Evolutionary conservation across 345 rosid species (phyloP), one percentile per base, ranked within the genome.

Genomic region (Nasturtium officinale): DNA sequence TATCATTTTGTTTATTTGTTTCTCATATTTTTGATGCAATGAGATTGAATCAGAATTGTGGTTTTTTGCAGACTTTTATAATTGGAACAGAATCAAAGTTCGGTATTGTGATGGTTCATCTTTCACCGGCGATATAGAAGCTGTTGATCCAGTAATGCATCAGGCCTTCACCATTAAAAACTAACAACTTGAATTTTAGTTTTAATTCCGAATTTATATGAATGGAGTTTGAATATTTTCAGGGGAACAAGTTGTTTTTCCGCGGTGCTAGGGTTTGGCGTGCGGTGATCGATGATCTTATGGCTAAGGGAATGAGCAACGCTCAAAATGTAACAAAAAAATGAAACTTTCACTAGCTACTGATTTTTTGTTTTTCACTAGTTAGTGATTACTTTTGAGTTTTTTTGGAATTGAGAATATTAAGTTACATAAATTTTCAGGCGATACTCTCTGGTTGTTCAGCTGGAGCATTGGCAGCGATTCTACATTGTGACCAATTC

Each of bases 371-470:
- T 29, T 30, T 6, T 61, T 8, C 13, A 33, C 37, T 23, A 9
- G 17, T 6, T 25, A 17, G 6, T 67, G 54, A 42, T 17, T 6
- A 42, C 7, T 32, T 77, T 56, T 42, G 3, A 61, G 25, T 5
- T 0, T 62, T 62, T 16, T 37, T 16, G 10, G 6, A 17, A 28
- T 30, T 17, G 5, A 57, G 12, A n/a, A 37, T 6, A 3, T 71
- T 45, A 47, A 12, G 48, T 62, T 9, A 55, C 26, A 45, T 62
- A 28, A 25, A 53, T 35, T 56, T 68, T 48, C 60, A 95, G 99
- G 99, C 98, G 59, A 77, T 95, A 80, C 94, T 95, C 35, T 85
- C 98, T 0, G 99, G 98, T 61, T 95, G 99, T 77, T 95, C 99
- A 53, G 99, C 99, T 9, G 98, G 99, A 37, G 98, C 96, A 61